Base-by-base conservation (phyloP, 73 alveolate genomes). In the Chromera velia region DNA sequence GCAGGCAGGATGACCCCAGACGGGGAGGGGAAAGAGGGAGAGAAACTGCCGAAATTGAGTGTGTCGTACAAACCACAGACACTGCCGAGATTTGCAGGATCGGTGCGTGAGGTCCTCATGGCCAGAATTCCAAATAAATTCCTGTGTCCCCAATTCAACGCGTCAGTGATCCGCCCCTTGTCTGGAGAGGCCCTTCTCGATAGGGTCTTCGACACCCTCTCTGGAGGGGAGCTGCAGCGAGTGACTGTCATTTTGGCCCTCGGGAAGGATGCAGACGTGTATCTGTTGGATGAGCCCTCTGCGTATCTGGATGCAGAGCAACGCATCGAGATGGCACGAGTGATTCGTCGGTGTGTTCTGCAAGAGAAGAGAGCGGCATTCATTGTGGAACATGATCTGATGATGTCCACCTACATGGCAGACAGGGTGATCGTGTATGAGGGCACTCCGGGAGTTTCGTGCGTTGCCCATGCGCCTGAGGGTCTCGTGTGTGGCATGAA, bases 201-300 rank as follows among this genome's bases (percentile, higher is more conserved):
- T 85, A 89, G 91, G 74, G 92, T 87, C 82, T 97, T 94, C 26
- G 94, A 93, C 72, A 93, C 92, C n/a, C 83, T 92, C 73, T 89
- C 96, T 26, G 99, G 99, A 49, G 99, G 99, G 26, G 99, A 96
- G 91, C 84, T 96, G 66, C 96, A 96, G 88, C 88, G 99, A 84
- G 99, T 92, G 4, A 98, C 98, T 26, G 88, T 96, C 68, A 95
- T 94, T 31, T 87, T 91, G 19, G 98, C 96, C n/a, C 87, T 93
- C 70, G 98, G 94, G 13, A 86, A 94, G 81, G 92, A 96, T 73
- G 97, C 98, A 63, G 97, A 94, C 81, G 91, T 96, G 32, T 96
- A 96, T 88, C 90, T 96, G 69, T 88, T 96, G 70, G 99, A 96
- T 86, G 99, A 96, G 83, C 99, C 99, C 34, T 92, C 98, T 7